Evolutionary conservation across 306 rosid species (phyloP), one percentile per base, ranked within the genome.

Genomic region (Alnus rubra): DNA sequence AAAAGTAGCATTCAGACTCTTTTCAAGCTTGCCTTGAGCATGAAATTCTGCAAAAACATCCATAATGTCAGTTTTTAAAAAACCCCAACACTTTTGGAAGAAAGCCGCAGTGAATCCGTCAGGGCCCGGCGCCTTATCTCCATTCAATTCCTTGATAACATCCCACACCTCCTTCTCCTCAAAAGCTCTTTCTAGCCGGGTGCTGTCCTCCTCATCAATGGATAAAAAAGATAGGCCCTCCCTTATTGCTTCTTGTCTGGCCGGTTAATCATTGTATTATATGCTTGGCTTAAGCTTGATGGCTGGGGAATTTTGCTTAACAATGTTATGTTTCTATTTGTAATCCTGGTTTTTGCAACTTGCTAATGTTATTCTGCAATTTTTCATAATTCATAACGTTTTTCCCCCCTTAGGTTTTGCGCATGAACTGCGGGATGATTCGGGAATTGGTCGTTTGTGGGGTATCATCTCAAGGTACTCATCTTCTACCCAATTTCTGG

Each of bases 381-480:
- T 52, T 80, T 49, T 60, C 9, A 44, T 63, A 55, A 72, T 82
- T 76, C 47, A 45, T 82, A 72, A 13, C 75, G 70, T 23, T 89
- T 80, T 74, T 19, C 55, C 28, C 60, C 28, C 45, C 14, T 1
- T 83, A 91, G 98, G 86, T 67, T 92, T 90, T 79, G 71, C 79
- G 53, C 81, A 76, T 48, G 99, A 95, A 88, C 96, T 95, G 28
- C 88, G 90, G 71, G 99, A 93, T 85, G 99, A 95, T 75, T 78
- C 87, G 13, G 99, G 98, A 84, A 82, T 92, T 70, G 78, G 90
- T 77, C 95, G 97, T 73, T 77, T 95, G 58, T 91, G 97, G 97
- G 97, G 99, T 83, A 84, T 91, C 65, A 85, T 95, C 87, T 87
- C 99, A 64, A 80, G 99, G 98, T 95, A 85, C 45, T 31, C 2